These are phyloP conservation scores for Hypoxylon fragiforme DNA, from an alignment of 495 filamentous ascomycete genomes.

Conservation along the genomic window DNA sequence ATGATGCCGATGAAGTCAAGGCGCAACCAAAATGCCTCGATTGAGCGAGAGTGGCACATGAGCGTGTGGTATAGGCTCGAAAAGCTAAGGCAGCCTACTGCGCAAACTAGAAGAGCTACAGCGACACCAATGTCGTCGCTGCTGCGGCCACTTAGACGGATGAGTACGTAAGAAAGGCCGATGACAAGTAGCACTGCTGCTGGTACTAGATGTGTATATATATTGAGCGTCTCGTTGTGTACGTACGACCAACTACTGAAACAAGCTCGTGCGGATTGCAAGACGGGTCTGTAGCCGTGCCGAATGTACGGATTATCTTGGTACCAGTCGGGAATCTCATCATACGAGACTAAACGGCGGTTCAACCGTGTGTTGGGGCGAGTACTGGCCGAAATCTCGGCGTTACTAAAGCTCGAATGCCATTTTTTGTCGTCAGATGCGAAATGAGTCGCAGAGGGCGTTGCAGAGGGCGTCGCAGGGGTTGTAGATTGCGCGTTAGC, in stretches of 20 bases:
- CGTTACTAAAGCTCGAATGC: slow-evolving; percentile 1
- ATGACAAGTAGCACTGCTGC: slow-evolving; percentile 32
- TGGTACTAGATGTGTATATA: slow-evolving; percentile 73
- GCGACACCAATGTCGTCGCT: slow-evolving; percentile 46
- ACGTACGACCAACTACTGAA: slow-evolving; percentile 68
- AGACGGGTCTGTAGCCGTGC: slow-evolving; percentile 70
- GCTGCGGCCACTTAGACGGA: slow-evolving; percentile 33
- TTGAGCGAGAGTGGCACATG: slow-evolving; percentile 50
- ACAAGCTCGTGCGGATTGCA: slow-evolving; percentile 65
- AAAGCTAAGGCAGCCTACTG: slow-evolving; percentile 45
- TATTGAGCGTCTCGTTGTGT: slow-evolving; percentile 87
- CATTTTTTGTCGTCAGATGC: slow-evolving; percentile 24
- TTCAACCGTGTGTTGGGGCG: slow-evolving; percentile 28
- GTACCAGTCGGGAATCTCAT: slow-evolving; percentile 70
- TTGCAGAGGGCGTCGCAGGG: background rate
- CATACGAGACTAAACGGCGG: slow-evolving; percentile 40
- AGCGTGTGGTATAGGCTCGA: slow-evolving; percentile 54
- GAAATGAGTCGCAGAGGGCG: too few relatives aligned
- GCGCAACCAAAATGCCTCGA: slow-evolving; percentile 47
- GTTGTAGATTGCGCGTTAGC: background rate
- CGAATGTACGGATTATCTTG: slow-evolving; percentile 78
- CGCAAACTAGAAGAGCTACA: slow-evolving; percentile 45
- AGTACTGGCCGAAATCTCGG: slow-evolving; percentile 17
- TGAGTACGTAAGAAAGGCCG: slow-evolving; percentile 21
- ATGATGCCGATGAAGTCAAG: slow-evolving; percentile 56